Evolutionary conservation across 306 rosid genomes (phyloP), one percentile per base, ranked within the genome.

Genomic region (Cucurbita ficifolia): DNA sequence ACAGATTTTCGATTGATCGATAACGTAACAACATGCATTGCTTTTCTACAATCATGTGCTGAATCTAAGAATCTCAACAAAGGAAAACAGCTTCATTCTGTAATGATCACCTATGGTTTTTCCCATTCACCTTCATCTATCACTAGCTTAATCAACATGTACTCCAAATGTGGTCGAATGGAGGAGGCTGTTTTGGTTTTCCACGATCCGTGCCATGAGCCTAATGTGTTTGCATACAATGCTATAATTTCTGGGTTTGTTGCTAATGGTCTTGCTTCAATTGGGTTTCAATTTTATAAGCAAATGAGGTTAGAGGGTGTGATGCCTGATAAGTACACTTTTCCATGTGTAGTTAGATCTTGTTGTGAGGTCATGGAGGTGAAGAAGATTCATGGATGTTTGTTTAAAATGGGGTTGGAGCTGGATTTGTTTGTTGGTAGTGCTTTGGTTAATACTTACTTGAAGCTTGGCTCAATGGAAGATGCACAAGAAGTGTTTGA

Each of bases 131-230:
- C 93, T 2, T 79, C 67, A 2, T 79, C 88, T 67, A 29, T 87
- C 76, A 92, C 96, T 5, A 88, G 95, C 83, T 89, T 90, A 54
- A 86, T 92, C 80, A 92, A 83, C 82, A 87, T 88, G 96, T 92
- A 90, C 80, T 82, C 96, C 80, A 91, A 91, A 80, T 88, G 98
- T 78, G 62, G 70, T 72, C 83, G 51, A 29, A 79, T 87, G 78
- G 43, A 74, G 22, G 72, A 87, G 14, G 89, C 97, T 10, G 21
- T 88, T 74, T 76, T 57, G 51, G 85, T 87, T 54, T 90, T 90
- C 76, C 67, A 81, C 75, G 76, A 49, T 74, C 81, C 82, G 0
- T 73, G 78, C 40, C 74, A 17, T 69, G 83, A 87, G 51, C 85
- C 75, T 71, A 90, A 87, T 54, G 91, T 86, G 16, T 88, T 86